Evolutionary conservation across 371 early-diverging fungal species (phyloP), one percentile per base, ranked within the genome.

Genomic region (Cokeromyces recurvatus): DNA sequence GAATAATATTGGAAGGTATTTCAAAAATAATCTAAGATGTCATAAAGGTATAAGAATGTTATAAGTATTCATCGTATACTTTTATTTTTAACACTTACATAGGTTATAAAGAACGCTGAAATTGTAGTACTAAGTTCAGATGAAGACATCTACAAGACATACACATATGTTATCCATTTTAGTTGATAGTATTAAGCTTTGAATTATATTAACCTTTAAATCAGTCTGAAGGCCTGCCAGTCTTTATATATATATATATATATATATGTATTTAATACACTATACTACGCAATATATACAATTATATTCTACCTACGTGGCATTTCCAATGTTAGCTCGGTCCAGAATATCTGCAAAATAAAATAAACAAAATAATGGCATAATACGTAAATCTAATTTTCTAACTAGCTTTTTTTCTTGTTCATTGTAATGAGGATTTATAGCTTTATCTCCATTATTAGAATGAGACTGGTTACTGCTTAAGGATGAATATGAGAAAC

Each of bases 321-420:
- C 68, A 46, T 64, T 60, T 27, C 68, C 64, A 31, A 68, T 68
- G 32, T 64, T 68, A 2, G 55, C 58, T 7, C 68, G 45, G 50
- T 68, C 68, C 20, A 63, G 40, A 41, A 41, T 62, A 42, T 71
- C 71, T 14, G 62, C 53, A 53, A 69, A 73, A 41, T 73, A 73
- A 45, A 73, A 65, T 6, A 63, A 12, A 32, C 74, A 67, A 34
- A 73, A 61, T 21, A 69, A 46, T 3, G 74, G 74, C 51, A 73
- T 57, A 23, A 69, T 65, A n/a, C 57, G 54, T 14, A 43, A 31
- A 36, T 73, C 73, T 10, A 73, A 23, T n/a, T 29, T 52, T 35
- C 57, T 50, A 9, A 69, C 45, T 6, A 73, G 27, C 25, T 48
- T 48, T 25, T 63, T 62, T 43, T 68, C 57, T 38, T 59, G 45